Evolutionary conservation across 352 stramenopile species (phyloP).

Genomic region (Blastocystis sp.): DNA sequence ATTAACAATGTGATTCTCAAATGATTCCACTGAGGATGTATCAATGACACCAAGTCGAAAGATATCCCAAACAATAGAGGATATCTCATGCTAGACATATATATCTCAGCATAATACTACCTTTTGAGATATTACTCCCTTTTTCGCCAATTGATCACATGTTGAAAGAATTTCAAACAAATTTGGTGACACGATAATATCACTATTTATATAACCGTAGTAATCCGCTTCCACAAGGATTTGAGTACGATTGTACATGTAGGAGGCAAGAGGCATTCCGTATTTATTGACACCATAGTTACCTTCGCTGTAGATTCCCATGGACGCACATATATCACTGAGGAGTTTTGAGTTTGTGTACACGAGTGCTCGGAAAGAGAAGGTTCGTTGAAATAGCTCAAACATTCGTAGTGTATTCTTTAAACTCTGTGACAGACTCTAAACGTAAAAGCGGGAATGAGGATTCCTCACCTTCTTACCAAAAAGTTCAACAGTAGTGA

Average conservation of each 20-base stretch:
- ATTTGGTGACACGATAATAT: not conserved
- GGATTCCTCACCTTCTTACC: not conserved
- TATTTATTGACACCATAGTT: not conserved
- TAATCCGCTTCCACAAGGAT: not conserved
- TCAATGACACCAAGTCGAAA: not conserved
- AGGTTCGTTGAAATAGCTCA: not conserved
- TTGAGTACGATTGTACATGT: not conserved
- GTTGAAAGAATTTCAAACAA: not conserved
- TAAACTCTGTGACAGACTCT: not conserved
- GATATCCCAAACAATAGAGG: not conserved
- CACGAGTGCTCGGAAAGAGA: not conserved
- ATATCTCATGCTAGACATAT: not conserved
- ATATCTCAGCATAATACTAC: not conserved
- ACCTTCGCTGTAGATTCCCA: not conserved
- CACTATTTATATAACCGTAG: conserved; percentile 26
- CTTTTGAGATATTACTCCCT: not conserved
- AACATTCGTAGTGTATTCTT: not conserved
- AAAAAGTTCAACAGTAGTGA: conserved; percentile 3
- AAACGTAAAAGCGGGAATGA: not conserved
- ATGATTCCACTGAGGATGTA: not conserved
- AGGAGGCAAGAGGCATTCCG: not conserved
- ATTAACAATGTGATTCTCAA: not conserved
- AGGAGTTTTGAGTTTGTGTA: not conserved
- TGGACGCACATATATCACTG: not conserved
- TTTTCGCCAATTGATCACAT: not conserved